A percentile compares a stretch with the other conserved stretches of the same genome.
Evolutionary conservation across 140 eudicot genomes (phyloP).

Genomic region (Flaveria floridana): DNA sequence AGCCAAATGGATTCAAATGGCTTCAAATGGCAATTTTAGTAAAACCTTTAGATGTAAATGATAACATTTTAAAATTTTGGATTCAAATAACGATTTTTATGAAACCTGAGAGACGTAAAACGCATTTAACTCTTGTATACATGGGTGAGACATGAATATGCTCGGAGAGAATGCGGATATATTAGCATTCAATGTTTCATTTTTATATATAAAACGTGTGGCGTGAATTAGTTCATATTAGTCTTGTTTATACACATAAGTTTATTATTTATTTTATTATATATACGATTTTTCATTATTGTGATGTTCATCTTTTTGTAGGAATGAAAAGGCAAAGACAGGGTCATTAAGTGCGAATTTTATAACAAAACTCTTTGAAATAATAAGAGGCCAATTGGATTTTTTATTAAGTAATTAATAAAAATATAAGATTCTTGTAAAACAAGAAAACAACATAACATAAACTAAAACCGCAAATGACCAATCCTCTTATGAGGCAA

Average conservation of each 20-base stretch:
- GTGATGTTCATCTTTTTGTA: conserved; percentile 19
- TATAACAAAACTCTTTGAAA: conserved; percentile 22
- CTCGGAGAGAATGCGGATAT: not conserved
- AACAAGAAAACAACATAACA: conserved; percentile 25
- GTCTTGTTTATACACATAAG: not conserved
- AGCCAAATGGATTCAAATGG: no score
- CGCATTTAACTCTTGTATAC: not conserved
- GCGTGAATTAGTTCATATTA: not conserved
- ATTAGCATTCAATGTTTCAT: not conserved
- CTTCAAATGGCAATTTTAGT: no score
- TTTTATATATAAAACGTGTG: not conserved
- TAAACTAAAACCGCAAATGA: conserved; percentile 15
- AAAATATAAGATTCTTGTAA: conserved; percentile 10
- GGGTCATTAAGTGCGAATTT: conserved; percentile 14
- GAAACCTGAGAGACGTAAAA: no score
- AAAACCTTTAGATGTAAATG: no score
- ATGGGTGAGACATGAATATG: not conserved
- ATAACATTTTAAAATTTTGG: no score
- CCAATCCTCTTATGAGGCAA: not conserved
- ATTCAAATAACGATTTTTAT: no score
- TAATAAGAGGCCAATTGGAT: conserved; percentile 27
- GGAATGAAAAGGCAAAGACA: conserved; percentile 30
- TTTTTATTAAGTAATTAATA: not conserved
- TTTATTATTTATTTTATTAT: not conserved
- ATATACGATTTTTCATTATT: no score